These are phyloP conservation scores for Fulvia fulva DNA, from an alignment of 2,329 filamentous ascomycete species.

Conservation along the genomic window DNA sequence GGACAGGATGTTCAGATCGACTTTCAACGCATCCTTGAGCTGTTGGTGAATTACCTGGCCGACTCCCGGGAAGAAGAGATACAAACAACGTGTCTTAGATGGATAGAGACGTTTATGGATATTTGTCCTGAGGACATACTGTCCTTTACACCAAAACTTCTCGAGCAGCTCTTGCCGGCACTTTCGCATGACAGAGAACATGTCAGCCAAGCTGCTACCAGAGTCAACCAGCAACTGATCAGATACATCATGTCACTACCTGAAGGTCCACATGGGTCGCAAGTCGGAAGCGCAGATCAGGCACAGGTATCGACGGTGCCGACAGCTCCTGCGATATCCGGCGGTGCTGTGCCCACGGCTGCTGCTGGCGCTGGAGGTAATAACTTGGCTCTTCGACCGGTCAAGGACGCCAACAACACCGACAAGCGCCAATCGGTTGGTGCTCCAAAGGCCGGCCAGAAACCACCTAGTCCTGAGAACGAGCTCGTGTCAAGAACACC, in stretches of 20 bases:
- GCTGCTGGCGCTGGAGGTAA: background rate
- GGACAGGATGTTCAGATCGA: conserved; percentile 96
- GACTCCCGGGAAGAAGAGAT: conserved; percentile 85
- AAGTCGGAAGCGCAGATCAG: conserved; percentile 10
- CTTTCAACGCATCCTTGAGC: conserved; percentile 85
- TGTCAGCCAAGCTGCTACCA: conserved; percentile 80
- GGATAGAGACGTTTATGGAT: conserved; percentile 95
- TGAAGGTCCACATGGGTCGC: conserved; percentile 50
- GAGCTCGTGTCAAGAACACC: conserved; percentile 24
- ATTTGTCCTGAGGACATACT: conserved; percentile 97
- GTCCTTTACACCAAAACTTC: conserved; percentile 85
- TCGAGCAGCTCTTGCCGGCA: conserved; percentile 87
- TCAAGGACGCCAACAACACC: conserved; percentile 8
- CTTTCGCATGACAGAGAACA: conserved; percentile 89
- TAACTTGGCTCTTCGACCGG: conserved; percentile 1
- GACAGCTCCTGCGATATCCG: background rate
- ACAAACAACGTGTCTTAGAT: conserved; percentile 81
- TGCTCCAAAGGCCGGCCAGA: conserved; percentile 14
- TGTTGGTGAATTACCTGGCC: conserved; percentile 83
- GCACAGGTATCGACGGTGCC: background rate
- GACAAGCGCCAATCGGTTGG: conserved; percentile 23
- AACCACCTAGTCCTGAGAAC: conserved; percentile 23
- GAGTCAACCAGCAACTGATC: conserved; percentile 87
- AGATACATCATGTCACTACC: conserved; percentile 90
- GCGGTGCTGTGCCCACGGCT: conserved; percentile 1